Percentiles rank a stretch among this genome's conserved stretches.
Evolutionary conservation across 257 asterid species (phyloP).

Genomic region (Solanum medicagineum): DNA sequence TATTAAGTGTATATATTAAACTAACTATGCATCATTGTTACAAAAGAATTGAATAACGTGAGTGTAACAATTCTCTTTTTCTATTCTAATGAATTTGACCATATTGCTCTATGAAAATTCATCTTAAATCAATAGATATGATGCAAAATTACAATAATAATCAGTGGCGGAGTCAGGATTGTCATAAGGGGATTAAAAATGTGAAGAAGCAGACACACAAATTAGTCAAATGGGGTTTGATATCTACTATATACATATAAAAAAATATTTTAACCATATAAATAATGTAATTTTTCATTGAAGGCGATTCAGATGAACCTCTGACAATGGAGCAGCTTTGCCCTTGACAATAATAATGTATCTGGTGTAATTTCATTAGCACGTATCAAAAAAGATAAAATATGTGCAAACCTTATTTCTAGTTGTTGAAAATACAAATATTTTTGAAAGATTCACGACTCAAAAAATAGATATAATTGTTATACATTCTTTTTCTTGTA

Average conservation of each 20-base stretch:
- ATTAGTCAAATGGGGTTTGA: too few relatives aligned
- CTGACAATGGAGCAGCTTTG: too few relatives aligned
- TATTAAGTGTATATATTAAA: not conserved
- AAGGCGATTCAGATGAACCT: too few relatives aligned
- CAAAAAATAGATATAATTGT: rapidly evolving
- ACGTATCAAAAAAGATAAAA: too few relatives aligned
- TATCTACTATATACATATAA: too few relatives aligned
- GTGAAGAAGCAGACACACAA: too few relatives aligned
- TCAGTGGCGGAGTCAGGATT: too few relatives aligned
- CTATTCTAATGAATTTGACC: not conserved
- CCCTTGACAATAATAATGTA: too few relatives aligned
- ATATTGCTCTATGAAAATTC: not conserved
- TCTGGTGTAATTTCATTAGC: too few relatives aligned
- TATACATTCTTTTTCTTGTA: not conserved
- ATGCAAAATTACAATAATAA: not conserved
- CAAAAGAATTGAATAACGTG: not conserved
- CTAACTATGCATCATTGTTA: not conserved
- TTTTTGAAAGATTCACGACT: not conserved
- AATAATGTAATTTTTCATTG: too few relatives aligned
- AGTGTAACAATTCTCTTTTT: not conserved
- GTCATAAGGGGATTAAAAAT: too few relatives aligned
- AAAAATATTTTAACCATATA: too few relatives aligned
- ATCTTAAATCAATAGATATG: not conserved
- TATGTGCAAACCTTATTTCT: not conserved
- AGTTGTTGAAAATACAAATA: not conserved